Base-by-base conservation (phyloP, 768 basidiomycete species). In the Mycena indigotica region DNA sequence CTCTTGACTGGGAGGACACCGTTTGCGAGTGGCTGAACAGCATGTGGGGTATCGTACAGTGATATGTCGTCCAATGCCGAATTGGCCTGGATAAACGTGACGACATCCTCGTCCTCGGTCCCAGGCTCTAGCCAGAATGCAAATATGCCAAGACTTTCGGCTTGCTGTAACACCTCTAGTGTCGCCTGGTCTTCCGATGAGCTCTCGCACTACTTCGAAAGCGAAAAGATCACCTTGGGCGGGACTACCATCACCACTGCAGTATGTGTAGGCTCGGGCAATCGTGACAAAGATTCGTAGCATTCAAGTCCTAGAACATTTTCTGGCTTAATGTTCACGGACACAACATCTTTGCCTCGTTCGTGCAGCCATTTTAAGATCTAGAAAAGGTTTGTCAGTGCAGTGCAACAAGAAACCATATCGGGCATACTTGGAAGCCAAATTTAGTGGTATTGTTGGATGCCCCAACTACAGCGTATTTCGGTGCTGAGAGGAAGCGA, bases 121-220 rank as follows among this genome's bases (percentile, higher is more conserved):
- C 86, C 86, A 3, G 86, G 86, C 62, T 87, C 86, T 24, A 86
- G 76, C 86, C 86, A 87, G 41, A 87, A 72, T 1, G 78, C 76
- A 0, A 78, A 80, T 17, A 84, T 66, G 17, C 63, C 66, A 21
- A 74, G 75, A 32, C 67, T 69, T 68, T 78, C 77, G 5, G 77
- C 80, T 40, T 79, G 74, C 64, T 81, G 72, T 60, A 85, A 66
- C 44, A 84, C 24, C 32, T 70, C 71, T 35, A 82, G 71, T 4
- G 83, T 85, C 41, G 84, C 65, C 81, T 83, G 56, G 4, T 32
- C 2, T 28, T 45, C 10, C 10, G 16, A 10, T 45, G 8, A 45
- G 23, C 23, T 10, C 5, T 24, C 8, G 23, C 12, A 49, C 55
- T 51, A 19, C 26, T 29, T 44, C 6, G 16, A 32, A 26, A 56